These are phyloP conservation scores for Noccaea caerulescens DNA, from an alignment of 345 rosid genomes.

Conservation along the genomic window DNA sequence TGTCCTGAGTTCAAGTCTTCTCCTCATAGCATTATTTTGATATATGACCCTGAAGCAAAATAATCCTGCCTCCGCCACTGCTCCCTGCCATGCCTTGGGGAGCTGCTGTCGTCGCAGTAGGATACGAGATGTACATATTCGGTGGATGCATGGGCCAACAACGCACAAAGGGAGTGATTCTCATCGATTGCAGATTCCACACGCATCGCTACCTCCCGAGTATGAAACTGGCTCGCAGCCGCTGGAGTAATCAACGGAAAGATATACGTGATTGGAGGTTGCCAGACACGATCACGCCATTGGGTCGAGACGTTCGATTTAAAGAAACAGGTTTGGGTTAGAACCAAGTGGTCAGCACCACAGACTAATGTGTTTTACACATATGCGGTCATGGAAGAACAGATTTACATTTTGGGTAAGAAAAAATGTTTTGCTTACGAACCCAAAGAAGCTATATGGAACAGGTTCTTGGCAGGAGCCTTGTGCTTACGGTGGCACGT, in stretches of 20 bases:
- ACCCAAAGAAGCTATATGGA: neutral
- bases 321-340: neutral
- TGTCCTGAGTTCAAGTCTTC: too few relatives aligned
- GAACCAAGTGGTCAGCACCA: neutral
- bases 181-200: constrained; percentile 4
- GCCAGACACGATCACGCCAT: neutral
- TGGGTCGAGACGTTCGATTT: constrained; percentile 11
- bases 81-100: neutral
- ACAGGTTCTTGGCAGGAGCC: neutral
- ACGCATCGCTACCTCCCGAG: neutral
- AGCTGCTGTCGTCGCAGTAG: constrained; percentile 15
- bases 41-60: too few relatives aligned
- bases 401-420: neutral
- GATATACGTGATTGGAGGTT: constrained; percentile 24
- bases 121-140: neutral
- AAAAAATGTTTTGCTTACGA: neutral
- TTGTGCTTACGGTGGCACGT: neutral
- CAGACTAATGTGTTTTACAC: too few relatives aligned
- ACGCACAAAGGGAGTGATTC: neutral
- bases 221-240: neutral
- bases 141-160: neutral
- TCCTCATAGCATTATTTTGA: too few relatives aligned
- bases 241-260: constrained; percentile 10
- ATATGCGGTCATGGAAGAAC: neutral
- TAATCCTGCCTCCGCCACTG: too few relatives aligned